These are phyloP conservation scores for Clarireedia monteithiana DNA, from an alignment of 2,329 filamentous ascomycete genomes.

Conservation along the genomic window DNA sequence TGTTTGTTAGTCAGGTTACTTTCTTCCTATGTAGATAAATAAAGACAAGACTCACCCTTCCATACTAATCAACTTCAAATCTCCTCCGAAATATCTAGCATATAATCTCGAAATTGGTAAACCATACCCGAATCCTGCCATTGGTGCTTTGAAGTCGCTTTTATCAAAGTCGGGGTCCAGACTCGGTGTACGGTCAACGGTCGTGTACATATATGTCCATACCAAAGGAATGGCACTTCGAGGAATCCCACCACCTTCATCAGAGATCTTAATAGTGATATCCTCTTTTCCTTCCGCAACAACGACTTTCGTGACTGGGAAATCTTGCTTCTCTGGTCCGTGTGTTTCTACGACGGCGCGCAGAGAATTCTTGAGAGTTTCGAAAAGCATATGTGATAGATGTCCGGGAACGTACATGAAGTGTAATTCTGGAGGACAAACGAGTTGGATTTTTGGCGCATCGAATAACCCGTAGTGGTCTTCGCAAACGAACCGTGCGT, in stretches of 20 bases:
- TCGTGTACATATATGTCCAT: constrained; percentile 99
- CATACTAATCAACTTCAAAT: constrained; percentile 97
- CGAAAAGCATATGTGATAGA: constrained; percentile 97
- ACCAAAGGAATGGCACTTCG: constrained; percentile 88
- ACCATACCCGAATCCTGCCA: constrained; percentile 99
- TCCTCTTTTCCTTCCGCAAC: constrained; percentile 97
- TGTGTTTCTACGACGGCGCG: constrained; percentile 94
- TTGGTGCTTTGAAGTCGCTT: constrained; percentile 97
- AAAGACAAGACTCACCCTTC: constrained; percentile 65
- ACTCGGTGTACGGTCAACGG: constrained; percentile 89
- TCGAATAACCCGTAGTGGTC: constrained; percentile 98
- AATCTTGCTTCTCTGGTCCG: constrained; percentile 90
- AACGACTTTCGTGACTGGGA: constrained; percentile 94
- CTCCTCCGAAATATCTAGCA: constrained; percentile 93
- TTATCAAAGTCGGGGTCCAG: constrained; percentile 97
- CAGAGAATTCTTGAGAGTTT: constrained; percentile 96
- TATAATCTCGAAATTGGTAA: constrained; percentile 90
- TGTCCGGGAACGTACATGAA: constrained; percentile 99
- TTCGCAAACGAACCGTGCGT: constrained; percentile 97
- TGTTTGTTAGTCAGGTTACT: constrained; percentile 15
- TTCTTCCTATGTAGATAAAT: constrained; percentile 1
- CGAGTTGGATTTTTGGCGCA: constrained; percentile 90
- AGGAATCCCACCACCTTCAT: constrained; percentile 94
- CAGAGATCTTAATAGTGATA: constrained; percentile 96
- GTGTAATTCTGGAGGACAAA: constrained; percentile 87